A percentile compares a stretch with the other conserved stretches of the same genome.
Evolutionary conservation across 352 stramenopile genomes (phyloP).

Genomic region (Phytophthora rubi): DNA sequence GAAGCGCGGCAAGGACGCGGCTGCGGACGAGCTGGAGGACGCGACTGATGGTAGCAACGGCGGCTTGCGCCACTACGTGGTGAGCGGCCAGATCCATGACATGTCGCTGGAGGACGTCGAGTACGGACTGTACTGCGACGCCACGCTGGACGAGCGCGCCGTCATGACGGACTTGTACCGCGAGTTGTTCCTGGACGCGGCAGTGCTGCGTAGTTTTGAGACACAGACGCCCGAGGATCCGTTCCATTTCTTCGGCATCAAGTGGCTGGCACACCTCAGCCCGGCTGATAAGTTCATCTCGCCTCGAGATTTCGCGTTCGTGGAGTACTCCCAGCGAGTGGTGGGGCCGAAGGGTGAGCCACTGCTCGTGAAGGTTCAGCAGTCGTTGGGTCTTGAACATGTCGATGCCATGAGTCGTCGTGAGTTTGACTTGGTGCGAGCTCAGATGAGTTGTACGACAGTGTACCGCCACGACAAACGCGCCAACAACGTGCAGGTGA

Average conservation of each 20-base stretch:
- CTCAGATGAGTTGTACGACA: conserved; percentile 48
- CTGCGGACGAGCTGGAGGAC: conserved; percentile 23
- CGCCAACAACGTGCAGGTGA: conserved; percentile 53
- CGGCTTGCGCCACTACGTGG: conserved; percentile 47
- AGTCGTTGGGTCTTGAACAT: conserved; percentile 39
- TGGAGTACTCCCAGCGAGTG: conserved; percentile 51
- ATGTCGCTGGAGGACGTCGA: conserved; percentile 58
- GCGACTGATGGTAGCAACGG: conserved; percentile 24
- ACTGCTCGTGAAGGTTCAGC: conserved; percentile 53
- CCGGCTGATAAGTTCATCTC: conserved; percentile 59
- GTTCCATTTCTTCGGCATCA: conserved; percentile 61
- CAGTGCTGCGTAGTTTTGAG: conserved; percentile 48
- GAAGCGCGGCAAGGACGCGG: conserved; percentile 35
- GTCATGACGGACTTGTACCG: conserved; percentile 55
- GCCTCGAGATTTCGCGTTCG: conserved; percentile 53
- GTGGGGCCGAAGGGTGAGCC: conserved; percentile 43
- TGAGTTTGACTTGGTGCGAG: conserved; percentile 55
- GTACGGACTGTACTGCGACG: conserved; percentile 58
- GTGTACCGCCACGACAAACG: conserved; percentile 53
- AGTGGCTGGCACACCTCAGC: conserved; percentile 54
- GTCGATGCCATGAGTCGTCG: conserved; percentile 48
- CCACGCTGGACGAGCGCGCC: conserved; percentile 51
- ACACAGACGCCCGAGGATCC: conserved; percentile 42
- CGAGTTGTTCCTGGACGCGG: conserved; percentile 52
- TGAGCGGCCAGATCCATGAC: conserved; percentile 54